Conservation (phyloP, 108 stramenopile genomes). For the Nannochloropsis gaditana region DNA sequence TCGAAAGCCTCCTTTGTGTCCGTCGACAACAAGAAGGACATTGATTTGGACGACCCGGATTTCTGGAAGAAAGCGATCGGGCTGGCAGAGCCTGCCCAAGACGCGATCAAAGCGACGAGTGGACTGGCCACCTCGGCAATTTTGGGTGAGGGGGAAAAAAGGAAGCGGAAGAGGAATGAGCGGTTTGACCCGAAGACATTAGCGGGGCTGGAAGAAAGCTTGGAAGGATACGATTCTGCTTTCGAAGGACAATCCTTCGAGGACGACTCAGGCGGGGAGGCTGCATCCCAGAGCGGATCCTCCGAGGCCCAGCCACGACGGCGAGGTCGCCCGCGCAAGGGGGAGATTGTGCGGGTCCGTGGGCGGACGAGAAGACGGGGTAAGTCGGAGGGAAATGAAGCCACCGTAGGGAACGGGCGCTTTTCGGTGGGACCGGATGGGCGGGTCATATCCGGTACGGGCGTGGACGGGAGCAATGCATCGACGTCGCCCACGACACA, state of each 20-base stretch:
- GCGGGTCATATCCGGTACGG: not conserved
- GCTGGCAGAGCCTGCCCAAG: slow-evolving; percentile 44
- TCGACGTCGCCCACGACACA: slow-evolving; percentile 20
- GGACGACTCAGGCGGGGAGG: not conserved
- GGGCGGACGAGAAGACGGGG: not conserved
- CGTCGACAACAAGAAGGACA: slow-evolving; percentile 49
- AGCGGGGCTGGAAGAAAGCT: not conserved
- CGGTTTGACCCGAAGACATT: slow-evolving; percentile 1
- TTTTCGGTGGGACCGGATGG: not conserved
- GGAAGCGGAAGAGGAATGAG: slow-evolving; percentile 15
- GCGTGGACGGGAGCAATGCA: not conserved
- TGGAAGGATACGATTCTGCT: not conserved
- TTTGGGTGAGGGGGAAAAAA: slow-evolving; percentile 25
- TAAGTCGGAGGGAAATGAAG: not conserved
- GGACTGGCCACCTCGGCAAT: not conserved
- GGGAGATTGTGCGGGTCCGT: not conserved
- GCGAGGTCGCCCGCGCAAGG: not conserved
- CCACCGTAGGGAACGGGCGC: not conserved
- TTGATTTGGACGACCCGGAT: slow-evolving; percentile 61
- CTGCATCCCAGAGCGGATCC: not conserved
- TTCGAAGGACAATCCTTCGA: not conserved
- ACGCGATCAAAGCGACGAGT: not conserved
- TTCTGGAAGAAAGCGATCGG: slow-evolving; percentile 62
- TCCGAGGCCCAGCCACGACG: not conserved
- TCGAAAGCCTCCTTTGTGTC: slow-evolving; percentile 62